Evolutionary conservation across 1,284 basidiomycete species (phyloP), one percentile per base, ranked within the genome.

Genomic region (Melanopsichium pennsylvanicum): DNA sequence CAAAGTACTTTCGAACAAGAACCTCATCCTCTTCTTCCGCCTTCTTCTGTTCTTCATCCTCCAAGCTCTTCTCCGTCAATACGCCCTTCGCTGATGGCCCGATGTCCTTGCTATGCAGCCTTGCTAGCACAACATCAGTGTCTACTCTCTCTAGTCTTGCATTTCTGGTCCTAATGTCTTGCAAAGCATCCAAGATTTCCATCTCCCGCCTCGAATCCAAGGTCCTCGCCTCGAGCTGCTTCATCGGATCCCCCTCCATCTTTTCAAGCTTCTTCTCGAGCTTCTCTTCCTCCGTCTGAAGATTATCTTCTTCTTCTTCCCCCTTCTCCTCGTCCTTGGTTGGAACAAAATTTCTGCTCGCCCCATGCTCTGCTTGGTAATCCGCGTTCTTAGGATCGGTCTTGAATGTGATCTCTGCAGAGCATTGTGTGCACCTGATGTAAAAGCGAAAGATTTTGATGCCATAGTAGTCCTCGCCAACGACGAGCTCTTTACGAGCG

Each of bases 351-450:
- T 81, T 81, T 4, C 79, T 49, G 7, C 55, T 60, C 9, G 76
- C 79, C 1, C 79, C 79, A 46, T 81, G 78, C 37, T 81, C 79
- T 0, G 76, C 75, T 8, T 43, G 46, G 34, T 81, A 81, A 43
- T 81, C 79, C 5, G 76, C 70, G 34, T 78, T 97, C 86, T 95
- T 95, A 9, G 95, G 96, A 81, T 98, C 96, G 0, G 95, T 98
- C 82, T 97, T 97, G 88, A 99, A 99, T 0, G 96, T 98, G 72
- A 99, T 97, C 81, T 99, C 96, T 8, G 94, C 91, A 2, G 93
- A 96, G 55, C 79, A 81, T 40, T 66, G 72, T 4, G 79, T 66
- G 52, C 79, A 81, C 38, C 74, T 74, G 70, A 81, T 80, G 56
- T 81, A 81, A 61, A 81, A 81, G 3, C 79, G 71, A 52, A 81